Percentiles rank a stretch among this genome's conserved stretches.
Evolutionary conservation across 495 filamentous ascomycete genomes (phyloP).

Genomic region (Lophium mytilinum): DNA sequence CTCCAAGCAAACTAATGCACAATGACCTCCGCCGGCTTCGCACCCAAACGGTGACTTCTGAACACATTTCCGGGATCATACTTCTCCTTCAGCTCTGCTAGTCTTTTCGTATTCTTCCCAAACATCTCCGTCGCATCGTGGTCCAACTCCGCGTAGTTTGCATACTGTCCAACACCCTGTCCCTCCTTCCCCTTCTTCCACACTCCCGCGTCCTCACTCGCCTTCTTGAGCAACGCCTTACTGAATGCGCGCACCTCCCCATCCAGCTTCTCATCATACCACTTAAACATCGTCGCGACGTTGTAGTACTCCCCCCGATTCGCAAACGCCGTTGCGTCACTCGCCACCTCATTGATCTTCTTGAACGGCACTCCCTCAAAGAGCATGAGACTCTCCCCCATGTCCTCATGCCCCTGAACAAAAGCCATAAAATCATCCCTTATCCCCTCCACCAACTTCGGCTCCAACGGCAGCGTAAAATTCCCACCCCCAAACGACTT

Average conservation of each 20-base stretch:
- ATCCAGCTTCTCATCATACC: constrained; percentile 17
- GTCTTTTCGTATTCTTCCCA: constrained; percentile 40
- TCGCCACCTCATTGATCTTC: constrained; percentile 12
- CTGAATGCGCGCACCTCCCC: constrained; percentile 13
- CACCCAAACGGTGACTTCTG: neutral
- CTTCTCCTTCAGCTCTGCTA: constrained; percentile 42
- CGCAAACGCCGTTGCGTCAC: constrained; percentile 17
- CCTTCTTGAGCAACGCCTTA: constrained; percentile 11
- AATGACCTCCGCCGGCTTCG: neutral
- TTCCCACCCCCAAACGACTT: constrained; percentile 26
- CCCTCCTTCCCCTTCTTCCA: constrained; percentile 23
- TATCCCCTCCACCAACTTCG: constrained; percentile 15
- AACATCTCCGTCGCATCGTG: constrained; percentile 34
- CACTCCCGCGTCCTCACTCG: constrained; percentile 11
- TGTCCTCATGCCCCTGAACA: constrained; percentile 5
- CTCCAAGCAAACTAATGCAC: neutral
- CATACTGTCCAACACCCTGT: constrained; percentile 33
- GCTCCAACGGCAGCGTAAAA: constrained; percentile 24
- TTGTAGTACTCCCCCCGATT: constrained; percentile 26
- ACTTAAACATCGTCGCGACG: constrained; percentile 18
- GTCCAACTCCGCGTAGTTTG: constrained; percentile 30
- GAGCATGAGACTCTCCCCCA: constrained; percentile 19
- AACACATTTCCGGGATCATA: constrained; percentile 53
- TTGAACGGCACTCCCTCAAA: constrained; percentile 23
- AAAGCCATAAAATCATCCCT: constrained; percentile 19